Evolutionary conservation across 1,284 basidiomycete species (phyloP), one percentile per base, ranked within the genome.

Genomic region (Phylloboletellus chloephorus): DNA sequence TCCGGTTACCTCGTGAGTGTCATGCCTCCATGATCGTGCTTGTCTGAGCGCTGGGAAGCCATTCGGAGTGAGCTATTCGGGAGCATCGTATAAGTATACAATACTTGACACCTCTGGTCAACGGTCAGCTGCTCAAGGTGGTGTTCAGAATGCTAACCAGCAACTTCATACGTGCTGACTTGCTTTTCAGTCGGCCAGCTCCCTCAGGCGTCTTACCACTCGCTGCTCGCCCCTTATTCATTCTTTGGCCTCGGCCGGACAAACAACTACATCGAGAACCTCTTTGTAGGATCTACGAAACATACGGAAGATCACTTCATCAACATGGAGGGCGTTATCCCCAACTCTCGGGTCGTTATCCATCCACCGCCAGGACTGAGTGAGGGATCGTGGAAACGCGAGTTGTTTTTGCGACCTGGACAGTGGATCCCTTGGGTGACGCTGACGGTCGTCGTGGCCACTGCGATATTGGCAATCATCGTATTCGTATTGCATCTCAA

Each of bases 201-300:
- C 4, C 84, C 95, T 2, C 93, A 96, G 60, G 90, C 90, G 1
- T 78, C 84, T 0, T 98, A 98, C 58, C 86, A 95, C 37, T 73
- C 93, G 7, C 76, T 98, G 8, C 76, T 84, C 37, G 86, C 90
- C 1, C 95, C 96, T 0, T 97, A 97, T 58, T 80, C 90, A 3
- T 97, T 94, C 74, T 91, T 98, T 58, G 96, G 96, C 1, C 80
- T 99, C 2, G 96, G 96, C 0, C 79, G 96, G 31, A 98, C 95
- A n/a, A 99, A 99, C 68, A 99, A 99, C 64, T 99, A 99, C 66
- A 91, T 99, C 56, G 96, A 99, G 71, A 94, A 93, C 59, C 74
- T 96, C 4, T 92, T 93, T 58, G 86, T 95, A 7, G 93, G 93
- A 10, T 84, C 88, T 2, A 94, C 91, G 3, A 74, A 88, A 21